Conservation (phyloP, 106 monocot species). For the Gastrodia elata region DNA sequence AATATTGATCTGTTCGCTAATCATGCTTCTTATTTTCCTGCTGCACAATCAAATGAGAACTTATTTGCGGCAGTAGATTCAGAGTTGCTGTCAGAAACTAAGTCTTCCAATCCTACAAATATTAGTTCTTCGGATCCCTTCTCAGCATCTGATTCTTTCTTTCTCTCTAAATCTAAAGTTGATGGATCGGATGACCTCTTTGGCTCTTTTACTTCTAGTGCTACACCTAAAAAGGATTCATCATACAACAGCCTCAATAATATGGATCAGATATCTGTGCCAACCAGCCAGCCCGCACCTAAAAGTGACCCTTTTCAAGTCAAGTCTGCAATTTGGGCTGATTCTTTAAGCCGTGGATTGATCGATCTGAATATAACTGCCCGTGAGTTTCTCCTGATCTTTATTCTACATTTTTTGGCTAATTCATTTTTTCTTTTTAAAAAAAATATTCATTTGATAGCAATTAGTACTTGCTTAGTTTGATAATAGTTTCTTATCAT, state of each 20-base stretch:
- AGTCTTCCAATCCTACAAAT: conserved; percentile 22
- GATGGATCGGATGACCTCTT: conserved; percentile 60
- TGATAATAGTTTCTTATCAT: background rate
- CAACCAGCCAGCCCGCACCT: conserved; percentile 19
- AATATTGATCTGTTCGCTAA: conserved; percentile 52
- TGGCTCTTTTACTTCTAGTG: conserved; percentile 49
- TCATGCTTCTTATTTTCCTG: conserved; percentile 32
- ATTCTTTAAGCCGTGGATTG: conserved; percentile 86
- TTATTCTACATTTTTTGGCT: conserved; percentile 4
- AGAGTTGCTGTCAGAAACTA: conserved; percentile 21
- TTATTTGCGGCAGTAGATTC: conserved; percentile 40
- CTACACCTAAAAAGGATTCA: conserved; percentile 14
- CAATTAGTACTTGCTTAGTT: background rate
- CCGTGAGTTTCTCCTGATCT: conserved; percentile 41
- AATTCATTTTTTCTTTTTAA: background rate
- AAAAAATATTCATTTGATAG: background rate
- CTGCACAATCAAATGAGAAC: conserved; percentile 36
- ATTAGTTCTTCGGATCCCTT: conserved; percentile 49
- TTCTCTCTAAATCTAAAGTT: conserved; percentile 28
- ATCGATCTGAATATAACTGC: conserved; percentile 83
- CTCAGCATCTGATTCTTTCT: conserved; percentile 23
- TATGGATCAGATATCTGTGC: conserved; percentile 7
- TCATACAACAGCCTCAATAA: background rate
- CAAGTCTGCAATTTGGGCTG: conserved; percentile 96
- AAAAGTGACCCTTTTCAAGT: conserved; percentile 62